Base-by-base conservation (phyloP, 2,329 filamentous ascomycete species). In the Coniella vitis region DNA sequence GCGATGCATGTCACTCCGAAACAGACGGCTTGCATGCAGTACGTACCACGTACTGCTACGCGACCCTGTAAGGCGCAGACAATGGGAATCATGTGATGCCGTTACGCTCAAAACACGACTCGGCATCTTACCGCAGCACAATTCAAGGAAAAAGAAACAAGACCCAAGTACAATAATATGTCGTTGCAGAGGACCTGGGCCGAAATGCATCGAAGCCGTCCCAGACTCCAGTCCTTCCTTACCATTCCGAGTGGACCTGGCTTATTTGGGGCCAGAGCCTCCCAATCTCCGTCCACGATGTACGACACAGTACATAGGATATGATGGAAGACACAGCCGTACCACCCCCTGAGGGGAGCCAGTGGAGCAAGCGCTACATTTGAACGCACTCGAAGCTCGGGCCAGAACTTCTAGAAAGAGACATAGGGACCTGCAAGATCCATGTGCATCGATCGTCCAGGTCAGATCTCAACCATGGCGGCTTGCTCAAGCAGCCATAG, bases 231-330 rank as follows among this genome's bases (percentile, higher is more conserved):
- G 10, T 5, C 5, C 25, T 29, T 29, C 36, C 25, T 29, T 29
- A 29, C 25, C 25, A 44, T 12, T 45, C 9, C 25, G 22, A 16
- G 41, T 45, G 41, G 47, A 17, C 22, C 37, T 29, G 19, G 36
- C 21, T 20, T 25, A 14, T 29, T 40, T 22, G 38, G 34, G 12
- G 5, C 13, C 38, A 41, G 38, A 22, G 34, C n/a, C 40, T 34
- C 22, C 37, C 37, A 49, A 49, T 45, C 37, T 49, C 41, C 47
- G 17, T 36, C 29, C 36, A 45, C 35, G 34, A 39, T 42, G 32
- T 4, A 20, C n/a, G n/a, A n/a, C n/a, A n/a, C n/a, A n/a, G n/a
- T n/a, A n/a, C n/a, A n/a, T n/a, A n/a, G n/a, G 21, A 14, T 16
- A 22, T 12, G 4, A 29, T 25, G 14, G 12, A 10, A 41, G 39